phyloP scores from a whole-genome alignment of 495 filamentous ascomycete species.

The Tricharina praecox region DNA sequence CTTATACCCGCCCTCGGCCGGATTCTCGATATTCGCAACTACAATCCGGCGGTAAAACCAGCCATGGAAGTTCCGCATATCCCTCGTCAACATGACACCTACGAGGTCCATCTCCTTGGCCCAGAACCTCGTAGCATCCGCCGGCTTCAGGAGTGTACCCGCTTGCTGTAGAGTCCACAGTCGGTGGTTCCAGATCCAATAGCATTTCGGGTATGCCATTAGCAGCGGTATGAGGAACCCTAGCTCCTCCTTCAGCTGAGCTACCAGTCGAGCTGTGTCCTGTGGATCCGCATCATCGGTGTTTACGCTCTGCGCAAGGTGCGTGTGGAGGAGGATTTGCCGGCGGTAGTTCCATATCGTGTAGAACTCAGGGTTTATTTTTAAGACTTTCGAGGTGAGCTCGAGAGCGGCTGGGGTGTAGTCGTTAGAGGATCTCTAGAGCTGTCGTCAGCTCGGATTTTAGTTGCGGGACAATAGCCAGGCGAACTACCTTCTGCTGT shows the following conservation, averaged over 20 bases:
- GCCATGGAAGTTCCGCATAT: conserved; percentile 89
- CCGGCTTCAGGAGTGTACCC: conserved; percentile 39
- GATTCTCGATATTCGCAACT: conserved; percentile 48
- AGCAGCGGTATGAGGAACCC: conserved; percentile 69
- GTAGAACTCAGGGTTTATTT: conserved; percentile 90
- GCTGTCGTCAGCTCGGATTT: too few relatives aligned
- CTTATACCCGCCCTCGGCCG: conserved; percentile 33
- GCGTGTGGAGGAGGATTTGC: conserved; percentile 33
- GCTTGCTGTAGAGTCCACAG: conserved; percentile 65
- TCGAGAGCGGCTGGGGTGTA: conserved; percentile 50
- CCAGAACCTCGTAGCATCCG: conserved; percentile 51
- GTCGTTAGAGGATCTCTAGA: conserved; percentile 38
- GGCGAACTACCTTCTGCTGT: conserved; percentile 36
- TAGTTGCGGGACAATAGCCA: neutral
- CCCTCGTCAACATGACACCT: conserved; percentile 67
- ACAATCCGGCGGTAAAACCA: conserved; percentile 82
- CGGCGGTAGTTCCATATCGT: conserved; percentile 95
- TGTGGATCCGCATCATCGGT: conserved; percentile 6
- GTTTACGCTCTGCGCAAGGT: conserved; percentile 17
- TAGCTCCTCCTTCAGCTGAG: conserved; percentile 45
- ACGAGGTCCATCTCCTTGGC: conserved; percentile 63
- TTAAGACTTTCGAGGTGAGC: conserved; percentile 64
- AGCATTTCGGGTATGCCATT: conserved; percentile 80
- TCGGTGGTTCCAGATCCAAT: conserved; percentile 99
- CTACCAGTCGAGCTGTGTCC: conserved; percentile 12